These are phyloP conservation scores for Arachnopeziza araneosa DNA, from an alignment of 2,329 filamentous ascomycete genomes.

Conservation along the genomic window DNA sequence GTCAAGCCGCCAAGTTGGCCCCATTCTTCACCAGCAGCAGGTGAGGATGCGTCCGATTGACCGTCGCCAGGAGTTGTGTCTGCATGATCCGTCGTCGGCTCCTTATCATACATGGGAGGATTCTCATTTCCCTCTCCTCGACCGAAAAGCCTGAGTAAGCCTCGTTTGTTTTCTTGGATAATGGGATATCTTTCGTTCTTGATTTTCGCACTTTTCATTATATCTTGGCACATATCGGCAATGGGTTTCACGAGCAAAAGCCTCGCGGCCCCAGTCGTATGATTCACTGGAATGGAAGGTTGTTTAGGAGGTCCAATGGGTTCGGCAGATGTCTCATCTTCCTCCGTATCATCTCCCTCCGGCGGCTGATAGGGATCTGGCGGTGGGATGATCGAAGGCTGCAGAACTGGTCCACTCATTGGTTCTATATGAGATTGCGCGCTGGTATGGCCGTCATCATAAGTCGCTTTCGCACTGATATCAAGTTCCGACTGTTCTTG, in stretches of 20 bases:
- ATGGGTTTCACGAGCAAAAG: conserved; percentile 71
- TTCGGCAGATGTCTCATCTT: conserved; percentile 39
- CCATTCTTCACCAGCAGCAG: conserved; percentile 49
- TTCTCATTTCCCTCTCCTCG: conserved; percentile 68
- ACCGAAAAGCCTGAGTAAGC: conserved; percentile 69
- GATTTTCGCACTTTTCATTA: conserved; percentile 45
- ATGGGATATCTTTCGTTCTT: conserved; percentile 68
- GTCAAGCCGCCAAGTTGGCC: conserved; percentile 46
- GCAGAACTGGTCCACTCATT: background rate
- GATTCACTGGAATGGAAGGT: conserved; percentile 73
- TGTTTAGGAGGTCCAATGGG: conserved; percentile 49
- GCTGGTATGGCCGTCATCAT: background rate
- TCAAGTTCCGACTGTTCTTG: background rate
- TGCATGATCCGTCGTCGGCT: conserved; percentile 34
- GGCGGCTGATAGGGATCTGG: background rate
- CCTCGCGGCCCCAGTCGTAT: conserved; percentile 84
- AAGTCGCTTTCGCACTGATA: background rate
- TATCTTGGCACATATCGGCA: conserved; percentile 44
- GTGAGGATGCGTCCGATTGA: conserved; percentile 47
- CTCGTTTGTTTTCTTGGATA: conserved; percentile 66
- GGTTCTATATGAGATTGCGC: background rate
- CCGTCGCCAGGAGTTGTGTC: conserved; percentile 42
- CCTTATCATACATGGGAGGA: conserved; percentile 38
- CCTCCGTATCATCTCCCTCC: conserved; percentile 42
- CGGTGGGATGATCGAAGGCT: background rate